Evolutionary conservation across 164 flowering plant genomes (phyloP).

Genomic region (Kingdonia uniflora): DNA sequence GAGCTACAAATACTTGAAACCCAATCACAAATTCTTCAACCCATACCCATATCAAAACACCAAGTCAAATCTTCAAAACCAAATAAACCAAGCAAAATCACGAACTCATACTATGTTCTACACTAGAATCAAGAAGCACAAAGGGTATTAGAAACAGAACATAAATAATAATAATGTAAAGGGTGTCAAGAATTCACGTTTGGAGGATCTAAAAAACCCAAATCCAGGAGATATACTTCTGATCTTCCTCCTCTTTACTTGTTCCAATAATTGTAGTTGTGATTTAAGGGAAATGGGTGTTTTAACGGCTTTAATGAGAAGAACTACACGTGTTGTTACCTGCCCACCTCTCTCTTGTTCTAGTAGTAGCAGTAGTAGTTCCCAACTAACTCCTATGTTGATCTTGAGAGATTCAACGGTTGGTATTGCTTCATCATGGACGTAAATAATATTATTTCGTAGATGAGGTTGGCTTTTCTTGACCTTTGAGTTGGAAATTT

Average conservation of each 20-base stretch:
- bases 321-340: slow-evolving; percentile 48
- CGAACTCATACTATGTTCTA: neutral
- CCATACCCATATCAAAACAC: no score
- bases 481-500: slow-evolving; percentile 11
- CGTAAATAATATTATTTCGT: no score
- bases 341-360: slow-evolving; percentile 19
- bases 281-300: slow-evolving; percentile 12
- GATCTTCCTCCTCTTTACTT: no score
- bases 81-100: neutral
- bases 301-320: slow-evolving; percentile 29
- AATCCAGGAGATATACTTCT: no score
- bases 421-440: slow-evolving; percentile 1
- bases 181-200: no score
- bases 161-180: neutral
- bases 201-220: no score
- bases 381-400: slow-evolving; percentile 33
- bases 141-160: neutral
- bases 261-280: no score
- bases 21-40: no score
- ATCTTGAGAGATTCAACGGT: slow-evolving; percentile 1
- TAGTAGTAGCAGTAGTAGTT: slow-evolving; percentile 18
- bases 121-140: neutral
- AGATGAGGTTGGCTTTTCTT: slow-evolving; percentile 10
- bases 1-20: no score
- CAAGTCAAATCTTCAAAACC: no score